Base-by-base conservation (phyloP, 2,329 filamentous ascomycete genomes). In the Drechmeria coniospora region DNA sequence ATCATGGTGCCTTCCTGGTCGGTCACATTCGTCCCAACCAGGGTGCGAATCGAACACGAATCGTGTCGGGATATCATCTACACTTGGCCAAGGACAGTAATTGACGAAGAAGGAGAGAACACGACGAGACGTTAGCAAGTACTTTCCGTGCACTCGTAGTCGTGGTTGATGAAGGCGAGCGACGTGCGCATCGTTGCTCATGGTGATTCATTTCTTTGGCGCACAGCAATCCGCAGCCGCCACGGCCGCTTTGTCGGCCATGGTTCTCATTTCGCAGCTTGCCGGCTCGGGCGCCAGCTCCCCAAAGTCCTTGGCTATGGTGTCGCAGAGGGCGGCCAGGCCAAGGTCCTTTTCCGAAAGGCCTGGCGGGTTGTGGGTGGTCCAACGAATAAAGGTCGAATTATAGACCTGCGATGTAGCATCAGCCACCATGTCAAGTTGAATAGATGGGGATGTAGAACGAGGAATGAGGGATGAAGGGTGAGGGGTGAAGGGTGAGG, bases 381-480 rank as follows among this genome's bases (percentile, higher is more conserved):
- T 81, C 78, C 77, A 82, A 26, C 74, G 67, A 35, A 83, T 69
- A 39, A 72, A 72, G 1, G 70, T 68, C 5, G 66, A 74, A 45
- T 79, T 81, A 52, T 76, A 82, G 7, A 79, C 65, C 73, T 77
- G 26, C 10, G 7, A 3, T 13, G 12, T 2, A 23, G 12, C 18
- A 24, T 8, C 14, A 11, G 10, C 15, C 21, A n/a, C n/a, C n/a
- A n/a, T n/a, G n/a, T n/a, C n/a, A n/a, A n/a, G n/a, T n/a, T n/a
- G n/a, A n/a, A n/a, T n/a, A 23, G 15, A 5, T 11, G 6, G 8
- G 23, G 16, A 19, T 17, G 9, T 12, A n/a, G 4, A 4, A 15
- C 14, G 12, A 7, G 11, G 5, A 19, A 25, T 20, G 8, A 20
- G 18, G 7, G 13, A 25, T n/a, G 19, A 31, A 22, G 29, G 18